Conservation (phyloP, 805 yeast species). For the Myxozyma kluyveri region DNA sequence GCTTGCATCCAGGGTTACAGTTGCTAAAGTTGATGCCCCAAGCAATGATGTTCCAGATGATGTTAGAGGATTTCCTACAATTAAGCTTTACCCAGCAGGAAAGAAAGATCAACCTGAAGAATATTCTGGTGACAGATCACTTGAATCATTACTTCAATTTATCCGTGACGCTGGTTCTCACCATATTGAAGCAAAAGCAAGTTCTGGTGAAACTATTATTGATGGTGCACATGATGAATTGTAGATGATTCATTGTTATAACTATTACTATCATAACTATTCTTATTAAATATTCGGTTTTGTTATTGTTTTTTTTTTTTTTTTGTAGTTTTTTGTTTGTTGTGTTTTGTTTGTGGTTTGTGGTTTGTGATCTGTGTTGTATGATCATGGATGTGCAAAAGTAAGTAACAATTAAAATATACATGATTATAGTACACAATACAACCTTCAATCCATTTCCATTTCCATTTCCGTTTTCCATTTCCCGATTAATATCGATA, state of each 20-base stretch:
- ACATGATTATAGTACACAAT: background rate
- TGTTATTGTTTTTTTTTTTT: background rate
- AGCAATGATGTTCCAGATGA: slow-evolving; percentile 77
- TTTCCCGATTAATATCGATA: slow-evolving; percentile 25
- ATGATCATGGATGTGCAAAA: background rate
- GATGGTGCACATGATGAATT: slow-evolving; percentile 15
- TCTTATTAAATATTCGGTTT: background rate
- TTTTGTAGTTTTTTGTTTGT: slow-evolving; percentile 2
- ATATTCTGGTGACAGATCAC: slow-evolving; percentile 68
- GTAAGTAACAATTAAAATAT: background rate
- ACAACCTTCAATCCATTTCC: slow-evolving; percentile 1
- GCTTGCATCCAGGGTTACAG: slow-evolving; percentile 54
- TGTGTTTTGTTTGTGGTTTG: background rate
- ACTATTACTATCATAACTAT: no score
- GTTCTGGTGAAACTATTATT: background rate
- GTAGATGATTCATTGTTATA: slow-evolving; percentile 3
- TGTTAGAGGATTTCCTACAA: slow-evolving; percentile 88
- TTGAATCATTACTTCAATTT: slow-evolving; percentile 68
- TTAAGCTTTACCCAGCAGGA: slow-evolving; percentile 86
- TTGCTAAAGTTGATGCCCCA: slow-evolving; percentile 89
- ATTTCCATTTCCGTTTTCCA: background rate
- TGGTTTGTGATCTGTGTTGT: background rate
- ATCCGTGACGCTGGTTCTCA: slow-evolving; percentile 65
- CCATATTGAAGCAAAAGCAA: slow-evolving; percentile 53
- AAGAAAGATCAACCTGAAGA: slow-evolving; percentile 62